Evolutionary conservation across 306 rosid genomes (phyloP).

Genomic region (Hippophae rhamnoides): DNA sequence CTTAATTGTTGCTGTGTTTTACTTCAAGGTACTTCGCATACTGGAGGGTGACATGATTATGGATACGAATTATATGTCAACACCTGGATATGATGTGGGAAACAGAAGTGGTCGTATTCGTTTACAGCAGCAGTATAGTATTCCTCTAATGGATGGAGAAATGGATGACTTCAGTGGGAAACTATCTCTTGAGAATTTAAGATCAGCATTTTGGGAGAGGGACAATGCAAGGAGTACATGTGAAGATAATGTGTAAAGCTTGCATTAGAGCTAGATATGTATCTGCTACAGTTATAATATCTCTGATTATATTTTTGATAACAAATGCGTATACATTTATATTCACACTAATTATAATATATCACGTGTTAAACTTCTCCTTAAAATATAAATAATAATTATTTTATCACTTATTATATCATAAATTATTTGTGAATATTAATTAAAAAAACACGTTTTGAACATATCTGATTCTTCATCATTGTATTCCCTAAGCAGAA

Average conservation of each 20-base stretch:
- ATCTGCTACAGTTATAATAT: conserved; percentile 1
- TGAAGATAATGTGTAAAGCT: conserved; percentile 40
- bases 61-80: conserved; percentile 62
- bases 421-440: too few species aligned
- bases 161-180: conserved; percentile 63
- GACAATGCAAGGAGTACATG: conserved; percentile 43
- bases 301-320: too few species aligned
- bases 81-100: conserved; percentile 64
- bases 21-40: conserved; percentile 68
- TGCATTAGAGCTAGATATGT: conserved; percentile 12
- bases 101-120: conserved; percentile 67
- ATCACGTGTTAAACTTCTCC: too few species aligned
- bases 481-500: too few species aligned
- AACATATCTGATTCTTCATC: too few species aligned
- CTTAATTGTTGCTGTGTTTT: conserved; percentile 11
- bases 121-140: conserved; percentile 53
- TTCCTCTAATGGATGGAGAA: conserved; percentile 47
- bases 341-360: too few species aligned
- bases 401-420: too few species aligned
- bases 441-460: too few species aligned
- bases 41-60: conserved; percentile 91
- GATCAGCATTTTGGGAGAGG: conserved; percentile 59
- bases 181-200: conserved; percentile 49
- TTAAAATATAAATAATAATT: too few species aligned
- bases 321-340: too few species aligned